Evolutionary conservation across 1,139 yeast species (phyloP).

Genomic region (Geotrichum bryndzae): DNA sequence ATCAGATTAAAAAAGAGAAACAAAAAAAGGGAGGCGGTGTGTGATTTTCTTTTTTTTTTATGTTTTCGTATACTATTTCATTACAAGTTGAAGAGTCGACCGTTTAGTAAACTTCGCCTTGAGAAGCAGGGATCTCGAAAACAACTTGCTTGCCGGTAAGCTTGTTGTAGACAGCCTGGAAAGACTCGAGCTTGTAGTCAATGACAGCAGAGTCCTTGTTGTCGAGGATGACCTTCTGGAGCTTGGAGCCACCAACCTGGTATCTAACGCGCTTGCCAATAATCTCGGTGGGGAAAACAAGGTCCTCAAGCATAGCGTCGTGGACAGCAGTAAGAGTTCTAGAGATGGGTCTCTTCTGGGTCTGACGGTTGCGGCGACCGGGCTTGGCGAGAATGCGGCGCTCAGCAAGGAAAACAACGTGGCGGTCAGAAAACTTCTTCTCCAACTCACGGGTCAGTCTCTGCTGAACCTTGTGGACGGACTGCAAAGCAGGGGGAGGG

Average conservation of each 20-base stretch:
- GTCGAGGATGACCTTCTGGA: slow-evolving; percentile 96
- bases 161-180: slow-evolving; percentile 98
- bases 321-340: slow-evolving; percentile 99
- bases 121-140: slow-evolving; percentile 77
- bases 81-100: slow-evolving; percentile 1
- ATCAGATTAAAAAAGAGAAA: background rate
- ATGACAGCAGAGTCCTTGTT: slow-evolving; percentile 96
- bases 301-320: slow-evolving; percentile 97
- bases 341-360: slow-evolving; percentile 99
- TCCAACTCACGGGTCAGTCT: slow-evolving; percentile 97
- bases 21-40: slow-evolving; percentile 1
- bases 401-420: slow-evolving; percentile 98
- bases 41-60: slow-evolving; percentile 3
- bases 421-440: slow-evolving; percentile 99
- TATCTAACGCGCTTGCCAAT: slow-evolving; percentile 99
- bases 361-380: slow-evolving; percentile 67
- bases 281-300: slow-evolving; percentile 99
- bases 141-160: slow-evolving; percentile 99
- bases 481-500: slow-evolving; percentile 89
- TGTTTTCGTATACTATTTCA: slow-evolving; percentile 5
- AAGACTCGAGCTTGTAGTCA: slow-evolving; percentile 98
- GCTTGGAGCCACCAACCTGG: slow-evolving; percentile 98
- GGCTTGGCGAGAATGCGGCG: slow-evolving; percentile 99
- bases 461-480: slow-evolving; percentile 93
- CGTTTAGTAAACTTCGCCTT: slow-evolving; percentile 58